These are phyloP conservation scores for Leucogyrophana mollusca DNA, from an alignment of 768 basidiomycete genomes.

Conservation along the genomic window DNA sequence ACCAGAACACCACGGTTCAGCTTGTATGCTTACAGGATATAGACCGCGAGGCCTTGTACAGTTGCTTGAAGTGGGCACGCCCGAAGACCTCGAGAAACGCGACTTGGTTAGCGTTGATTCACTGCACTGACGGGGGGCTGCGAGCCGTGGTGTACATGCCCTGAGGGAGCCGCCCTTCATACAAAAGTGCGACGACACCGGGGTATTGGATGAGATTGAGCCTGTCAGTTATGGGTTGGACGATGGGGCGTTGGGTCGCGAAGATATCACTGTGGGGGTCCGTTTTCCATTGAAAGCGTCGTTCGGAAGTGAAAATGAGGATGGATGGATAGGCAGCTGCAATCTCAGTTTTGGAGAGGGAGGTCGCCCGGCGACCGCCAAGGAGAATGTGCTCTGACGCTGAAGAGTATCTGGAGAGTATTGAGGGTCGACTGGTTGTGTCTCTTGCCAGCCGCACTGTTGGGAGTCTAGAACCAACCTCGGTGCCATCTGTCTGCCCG, in stretches of 20 bases:
- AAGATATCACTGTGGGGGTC: slow-evolving; percentile 81
- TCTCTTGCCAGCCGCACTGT: slow-evolving; percentile 69
- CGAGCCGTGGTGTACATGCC: slow-evolving; percentile 74
- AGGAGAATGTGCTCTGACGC: slow-evolving; percentile 74
- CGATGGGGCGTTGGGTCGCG: slow-evolving; percentile 66
- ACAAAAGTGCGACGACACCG: slow-evolving; percentile 67
- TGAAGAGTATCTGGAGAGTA: slow-evolving; percentile 80
- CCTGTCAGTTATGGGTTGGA: slow-evolving; percentile 68
- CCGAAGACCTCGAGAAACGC: slow-evolving; percentile 74
- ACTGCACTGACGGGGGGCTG: slow-evolving; percentile 70
- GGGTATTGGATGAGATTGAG: slow-evolving; percentile 69
- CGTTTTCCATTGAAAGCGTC: slow-evolving; percentile 88
- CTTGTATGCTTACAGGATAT: too few species aligned
- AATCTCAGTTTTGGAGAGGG: slow-evolving; percentile 73
- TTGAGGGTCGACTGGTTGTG: slow-evolving; percentile 54
- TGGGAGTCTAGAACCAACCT: too few species aligned
- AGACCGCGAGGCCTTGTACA: slow-evolving; percentile 73
- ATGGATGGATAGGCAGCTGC: slow-evolving; percentile 75
- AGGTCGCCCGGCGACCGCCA: slow-evolving; percentile 76
- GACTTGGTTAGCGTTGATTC: slow-evolving; percentile 70
- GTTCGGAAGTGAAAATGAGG: slow-evolving; percentile 85
- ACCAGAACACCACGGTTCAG: too few species aligned
- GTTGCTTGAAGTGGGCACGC: slow-evolving; percentile 63
- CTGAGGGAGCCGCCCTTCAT: slow-evolving; percentile 72
- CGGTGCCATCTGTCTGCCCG: too few species aligned